Base-by-base conservation (phyloP, 2,329 filamentous ascomycete genomes). In the Salinomyces thailandicus region DNA sequence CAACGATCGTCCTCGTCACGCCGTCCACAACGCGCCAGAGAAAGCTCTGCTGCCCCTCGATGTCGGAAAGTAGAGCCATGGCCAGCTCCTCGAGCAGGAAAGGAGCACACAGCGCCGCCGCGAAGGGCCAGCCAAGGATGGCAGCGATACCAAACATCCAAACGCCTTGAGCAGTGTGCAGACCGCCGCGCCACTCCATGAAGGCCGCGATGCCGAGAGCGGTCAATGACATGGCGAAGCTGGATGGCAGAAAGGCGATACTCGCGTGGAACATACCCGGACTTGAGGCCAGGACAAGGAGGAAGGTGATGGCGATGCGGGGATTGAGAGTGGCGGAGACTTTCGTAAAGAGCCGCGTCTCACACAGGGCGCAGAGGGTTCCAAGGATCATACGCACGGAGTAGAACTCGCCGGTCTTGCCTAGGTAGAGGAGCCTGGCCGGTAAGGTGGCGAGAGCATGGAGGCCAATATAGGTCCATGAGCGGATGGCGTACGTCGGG, bases 251-350 rank as follows among this genome's bases (percentile, higher is more conserved):
- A 54, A 84, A 95, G 5, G 89, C 78, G 1, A 82, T 73, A 39
- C 85, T 85, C 4, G 91, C 81, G 60, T 95, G 85, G 57, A 94
- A 96, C 71, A 94, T 93, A 29, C 91, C 91, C 0, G 91, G 84
- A 43, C 82, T 93, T 39, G 80, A 77, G 33, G 85, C 65, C 41
- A 81, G 78, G 29, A 81, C 76, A 43, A 89, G 67, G 41, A 94
- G 63, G 60, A 93, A 95, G 54, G 94, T 76, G 4, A 93, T 65
- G 8, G 84, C 91, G 39, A 96, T 82, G 41, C 86, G 74, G 5
- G 83, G 77, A 54, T 89, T 89, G 42, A 96, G 65, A 0, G 77
- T 81, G 31, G 75, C 71, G 45, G 79, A 83, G 43, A 94, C 75
- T 35, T 80, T 77, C 33, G 81, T 73, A 65, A 82, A 95, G 30